Evolutionary conservation across 1,139 yeast species (phyloP).

Genomic region (Candida mesenterica): DNA sequence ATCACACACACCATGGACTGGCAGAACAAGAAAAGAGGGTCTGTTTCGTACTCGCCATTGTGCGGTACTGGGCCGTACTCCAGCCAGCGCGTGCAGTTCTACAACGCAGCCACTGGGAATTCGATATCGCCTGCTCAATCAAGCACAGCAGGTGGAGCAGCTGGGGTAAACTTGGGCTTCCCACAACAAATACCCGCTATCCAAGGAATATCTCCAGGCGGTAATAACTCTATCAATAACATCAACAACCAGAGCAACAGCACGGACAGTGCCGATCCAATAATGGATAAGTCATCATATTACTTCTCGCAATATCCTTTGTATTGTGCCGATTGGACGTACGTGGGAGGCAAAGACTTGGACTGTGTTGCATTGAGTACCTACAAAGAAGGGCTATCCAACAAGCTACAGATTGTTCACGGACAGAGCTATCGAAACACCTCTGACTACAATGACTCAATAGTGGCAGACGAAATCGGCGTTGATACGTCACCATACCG

Average conservation of each 20-base stretch:
- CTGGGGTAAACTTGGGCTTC: neutral
- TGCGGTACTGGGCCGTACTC: constrained; percentile 5
- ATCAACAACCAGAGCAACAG: constrained; percentile 2
- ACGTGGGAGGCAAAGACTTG: constrained; percentile 29
- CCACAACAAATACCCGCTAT: neutral
- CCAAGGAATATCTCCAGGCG: constrained; percentile 1
- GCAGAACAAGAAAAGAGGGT: constrained; percentile 8
- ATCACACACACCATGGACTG: constrained; percentile 11
- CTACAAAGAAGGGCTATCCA: constrained; percentile 66
- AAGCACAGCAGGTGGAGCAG: neutral
- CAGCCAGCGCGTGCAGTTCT: constrained; percentile 10
- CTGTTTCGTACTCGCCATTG: constrained; percentile 10
- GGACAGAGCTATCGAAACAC: constrained; percentile 30
- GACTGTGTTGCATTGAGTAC: constrained; percentile 66
- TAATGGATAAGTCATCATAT: constrained; percentile 44
- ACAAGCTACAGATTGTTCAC: constrained; percentile 50
- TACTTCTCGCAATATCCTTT: constrained; percentile 64
- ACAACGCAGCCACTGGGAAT: constrained; percentile 3
- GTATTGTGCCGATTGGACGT: constrained; percentile 68
- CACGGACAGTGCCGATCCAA: constrained; percentile 3
- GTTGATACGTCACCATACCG: constrained; percentile 12
- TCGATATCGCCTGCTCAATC: neutral
- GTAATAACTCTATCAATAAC: constrained; percentile 2
- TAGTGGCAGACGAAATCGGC: constrained; percentile 10
- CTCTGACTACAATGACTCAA: constrained; percentile 16